Base-by-base conservation (phyloP, 768 basidiomycete genomes). In the Mycena venus region DNA sequence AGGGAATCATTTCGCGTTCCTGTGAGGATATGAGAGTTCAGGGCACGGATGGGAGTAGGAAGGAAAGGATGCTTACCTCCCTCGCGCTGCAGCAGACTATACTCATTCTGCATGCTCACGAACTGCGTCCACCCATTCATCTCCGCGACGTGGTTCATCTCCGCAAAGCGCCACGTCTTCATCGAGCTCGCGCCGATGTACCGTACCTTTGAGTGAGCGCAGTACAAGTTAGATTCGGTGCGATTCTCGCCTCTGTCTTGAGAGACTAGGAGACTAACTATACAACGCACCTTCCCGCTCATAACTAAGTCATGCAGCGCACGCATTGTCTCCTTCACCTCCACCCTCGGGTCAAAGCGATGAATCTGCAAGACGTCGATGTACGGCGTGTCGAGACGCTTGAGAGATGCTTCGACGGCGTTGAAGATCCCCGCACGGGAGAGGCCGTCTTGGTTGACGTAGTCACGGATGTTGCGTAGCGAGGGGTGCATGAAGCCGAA, bases 81-180 rank as follows among this genome's bases (percentile, higher is more conserved):
- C 70, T 90, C 87, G 36, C 90, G 84, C 76, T 92, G 92, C 23
- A 91, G 82, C 7, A 90, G 79, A 38, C 85, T 89, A 74, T 91
- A 87, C 69, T 89, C 87, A 51, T 86, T 84, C 79, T 91, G 91
- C 85, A 91, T 90, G 68, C 89, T 87, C 59, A 90, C 83, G 73
- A 91, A 91, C 71, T 83, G 86, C 6, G 90, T 90, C 84, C 89
- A 89, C 4, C 85, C 85, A 19, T 88, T 78, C 69, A 80, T 81
- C 40, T 82, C 79, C 8, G 89, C 89, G 2, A 88, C 83, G 36
- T 86, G 83, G 67, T 89, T 87, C 80, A 90, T 79, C 61, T 83
- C 75, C 23, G 83, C 83, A 49, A 88, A 86, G 49, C 88, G 84
- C 88, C 87, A 88, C 14, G 86, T 79, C 7, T 84, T 80, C 87